A percentile compares a stretch with the other conserved stretches of the same genome.
Evolutionary conservation across 2,329 filamentous ascomycete genomes (phyloP).

Genomic region (Aspergillus cejpii): DNA sequence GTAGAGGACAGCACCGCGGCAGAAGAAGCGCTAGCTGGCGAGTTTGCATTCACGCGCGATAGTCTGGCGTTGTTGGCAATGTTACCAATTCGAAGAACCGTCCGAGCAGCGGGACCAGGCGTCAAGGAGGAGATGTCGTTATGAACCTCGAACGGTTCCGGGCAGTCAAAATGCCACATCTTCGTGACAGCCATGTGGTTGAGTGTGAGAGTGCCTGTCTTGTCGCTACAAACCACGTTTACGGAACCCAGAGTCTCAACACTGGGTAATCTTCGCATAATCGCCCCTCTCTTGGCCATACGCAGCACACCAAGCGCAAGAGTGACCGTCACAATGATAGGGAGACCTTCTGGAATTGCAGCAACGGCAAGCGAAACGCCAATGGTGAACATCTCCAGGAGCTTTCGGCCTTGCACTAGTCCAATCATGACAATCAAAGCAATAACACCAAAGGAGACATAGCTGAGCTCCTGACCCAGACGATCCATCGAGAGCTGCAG

Average conservation of each 20-base stretch:
- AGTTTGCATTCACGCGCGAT: constrained; percentile 63
- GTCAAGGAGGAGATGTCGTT: constrained; percentile 48
- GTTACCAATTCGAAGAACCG: constrained; percentile 85
- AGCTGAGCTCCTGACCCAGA: constrained; percentile 92
- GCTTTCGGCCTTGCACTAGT: constrained; percentile 76
- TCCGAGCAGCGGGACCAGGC: constrained; percentile 66
- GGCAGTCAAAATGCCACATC: constrained; percentile 84
- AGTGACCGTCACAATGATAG: constrained; percentile 97
- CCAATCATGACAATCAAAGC: constrained; percentile 87
- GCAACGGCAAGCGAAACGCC: constrained; percentile 94
- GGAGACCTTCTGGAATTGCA: constrained; percentile 89
- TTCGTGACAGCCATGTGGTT: constrained; percentile 98
- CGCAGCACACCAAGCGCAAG: constrained; percentile 88
- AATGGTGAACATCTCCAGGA: constrained; percentile 95
- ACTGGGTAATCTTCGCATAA: constrained; percentile 90
- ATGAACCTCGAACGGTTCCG: constrained; percentile 51
- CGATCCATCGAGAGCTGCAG: constrained; percentile 95
- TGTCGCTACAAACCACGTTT: constrained; percentile 98
- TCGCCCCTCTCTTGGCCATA: constrained; percentile 92
- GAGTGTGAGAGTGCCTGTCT: constrained; percentile 90
- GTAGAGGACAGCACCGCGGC: constrained; percentile 83
- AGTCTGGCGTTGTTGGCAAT: constrained; percentile 92
- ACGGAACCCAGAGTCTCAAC: constrained; percentile 98
- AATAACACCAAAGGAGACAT: constrained; percentile 93
- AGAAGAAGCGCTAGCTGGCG: constrained; percentile 62